Evolutionary conservation across 2,329 filamentous ascomycete species (phyloP).

Genomic region (Cladosporium sp.): DNA sequence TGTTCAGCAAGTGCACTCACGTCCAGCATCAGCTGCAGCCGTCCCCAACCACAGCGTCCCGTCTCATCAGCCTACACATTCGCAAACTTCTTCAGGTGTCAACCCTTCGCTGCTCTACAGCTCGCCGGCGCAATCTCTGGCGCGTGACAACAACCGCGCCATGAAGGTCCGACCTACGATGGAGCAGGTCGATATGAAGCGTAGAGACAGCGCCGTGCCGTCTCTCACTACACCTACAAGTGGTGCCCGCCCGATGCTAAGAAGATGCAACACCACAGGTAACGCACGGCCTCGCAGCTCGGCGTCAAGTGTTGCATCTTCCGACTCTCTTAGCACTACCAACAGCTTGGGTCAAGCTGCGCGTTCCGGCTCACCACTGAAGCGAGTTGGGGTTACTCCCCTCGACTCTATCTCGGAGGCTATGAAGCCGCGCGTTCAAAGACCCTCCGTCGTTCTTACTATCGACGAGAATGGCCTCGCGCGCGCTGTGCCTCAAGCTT

Average conservation of each 20-base stretch:
- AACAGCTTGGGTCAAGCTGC: slow-evolving; percentile 38
- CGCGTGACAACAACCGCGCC: slow-evolving; percentile 19
- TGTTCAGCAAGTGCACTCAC: slow-evolving; percentile 26
- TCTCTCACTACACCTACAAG: not conserved
- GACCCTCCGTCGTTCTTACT: slow-evolving; percentile 45
- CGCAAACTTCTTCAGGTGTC: slow-evolving; percentile 41
- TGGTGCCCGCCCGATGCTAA: slow-evolving; percentile 30
- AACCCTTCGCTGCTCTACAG: slow-evolving; percentile 49
- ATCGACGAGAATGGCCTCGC: slow-evolving; percentile 51
- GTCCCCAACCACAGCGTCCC: slow-evolving; percentile 23
- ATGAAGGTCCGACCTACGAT: slow-evolving; percentile 25
- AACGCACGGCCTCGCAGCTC: slow-evolving; percentile 22
- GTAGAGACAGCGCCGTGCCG: slow-evolving; percentile 28
- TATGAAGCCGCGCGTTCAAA: slow-evolving; percentile 36
- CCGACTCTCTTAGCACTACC: slow-evolving; percentile 26
- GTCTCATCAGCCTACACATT: slow-evolving; percentile 8
- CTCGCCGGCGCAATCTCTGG: slow-evolving; percentile 31
- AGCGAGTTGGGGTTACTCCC: slow-evolving; percentile 43
- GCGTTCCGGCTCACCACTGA: slow-evolving; percentile 49
- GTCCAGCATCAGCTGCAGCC: slow-evolving; percentile 30
- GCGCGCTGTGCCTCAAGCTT: slow-evolving; percentile 45
- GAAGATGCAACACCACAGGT: slow-evolving; percentile 50
- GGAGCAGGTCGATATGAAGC: slow-evolving; percentile 21
- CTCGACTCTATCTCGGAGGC: slow-evolving; percentile 50
- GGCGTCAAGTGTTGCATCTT: slow-evolving; percentile 10